Evolutionary conservation across 768 basidiomycete genomes (phyloP).

Genomic region (Lactarius sanguifluus): DNA sequence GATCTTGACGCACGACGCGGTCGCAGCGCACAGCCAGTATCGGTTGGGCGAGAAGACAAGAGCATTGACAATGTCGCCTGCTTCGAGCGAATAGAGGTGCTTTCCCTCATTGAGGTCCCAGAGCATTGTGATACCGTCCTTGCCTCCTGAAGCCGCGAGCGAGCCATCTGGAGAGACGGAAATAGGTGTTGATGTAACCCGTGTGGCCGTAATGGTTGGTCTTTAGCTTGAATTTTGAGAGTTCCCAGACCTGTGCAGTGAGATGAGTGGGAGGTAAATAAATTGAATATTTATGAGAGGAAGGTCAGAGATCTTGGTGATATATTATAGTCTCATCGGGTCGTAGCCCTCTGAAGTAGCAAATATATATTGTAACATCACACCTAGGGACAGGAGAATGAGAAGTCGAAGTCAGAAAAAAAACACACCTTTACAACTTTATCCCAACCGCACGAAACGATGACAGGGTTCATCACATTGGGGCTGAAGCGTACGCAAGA

Average conservation of each 20-base stretch:
- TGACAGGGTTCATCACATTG: conserved; percentile 95
- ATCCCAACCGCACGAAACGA: conserved; percentile 99
- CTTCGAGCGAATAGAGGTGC: conserved; percentile 99
- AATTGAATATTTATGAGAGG: conserved; percentile 1
- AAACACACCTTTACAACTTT: conserved; percentile 95
- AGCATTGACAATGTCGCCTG: conserved; percentile 97
- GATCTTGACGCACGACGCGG: conserved; percentile 96
- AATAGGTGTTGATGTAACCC: conserved; percentile 97
- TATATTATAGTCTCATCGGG: conserved; percentile 54
- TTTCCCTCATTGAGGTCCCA: conserved; percentile 99
- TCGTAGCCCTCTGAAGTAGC: conserved; percentile 38
- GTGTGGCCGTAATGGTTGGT: conserved; percentile 99
- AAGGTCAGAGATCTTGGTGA: conserved; percentile 72
- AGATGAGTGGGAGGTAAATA: conserved; percentile 8
- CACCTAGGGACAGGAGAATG: conserved; percentile 13
- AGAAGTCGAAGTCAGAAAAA: not conserved
- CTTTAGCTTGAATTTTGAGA: conserved; percentile 99
- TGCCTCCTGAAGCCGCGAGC: conserved; percentile 97
- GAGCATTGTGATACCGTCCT: conserved; percentile 99
- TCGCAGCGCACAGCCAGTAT: conserved; percentile 99
- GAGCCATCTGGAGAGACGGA: conserved; percentile 99
- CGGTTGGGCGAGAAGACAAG: conserved; percentile 99
- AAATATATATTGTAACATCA: conserved; percentile 43
- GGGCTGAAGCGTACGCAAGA: conserved; percentile 99
- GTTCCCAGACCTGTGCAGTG: conserved; percentile 88